phyloP scores from a whole-genome alignment of 169 alveolate species.

The Babesia bigemina region DNA sequence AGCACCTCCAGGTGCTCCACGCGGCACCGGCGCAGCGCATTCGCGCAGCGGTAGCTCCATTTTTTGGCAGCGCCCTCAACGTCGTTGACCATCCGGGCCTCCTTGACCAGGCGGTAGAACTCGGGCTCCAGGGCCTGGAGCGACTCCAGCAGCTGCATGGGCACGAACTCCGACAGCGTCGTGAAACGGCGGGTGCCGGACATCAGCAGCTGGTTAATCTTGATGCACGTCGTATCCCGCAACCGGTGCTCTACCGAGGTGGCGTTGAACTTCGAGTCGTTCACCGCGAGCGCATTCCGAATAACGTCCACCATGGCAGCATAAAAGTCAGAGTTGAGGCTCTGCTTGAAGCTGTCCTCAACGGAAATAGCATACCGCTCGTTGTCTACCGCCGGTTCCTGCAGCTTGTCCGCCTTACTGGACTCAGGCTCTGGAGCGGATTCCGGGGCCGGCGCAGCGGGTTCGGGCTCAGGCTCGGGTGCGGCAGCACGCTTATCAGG shows the following conservation, averaged over 20 bases:
- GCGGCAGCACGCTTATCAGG: not conserved
- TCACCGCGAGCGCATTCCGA: constrained; percentile 22
- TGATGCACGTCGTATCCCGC: constrained; percentile 55
- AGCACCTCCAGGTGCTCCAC: constrained; percentile 66
- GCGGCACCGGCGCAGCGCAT: constrained; percentile 46
- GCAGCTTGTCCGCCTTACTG: not conserved
- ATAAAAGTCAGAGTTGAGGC: constrained; percentile 35
- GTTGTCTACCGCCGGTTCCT: constrained; percentile 1
- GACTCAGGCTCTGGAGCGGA: not conserved
- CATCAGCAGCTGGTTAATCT: constrained; percentile 32
- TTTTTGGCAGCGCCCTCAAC: constrained; percentile 37
- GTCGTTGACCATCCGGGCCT: constrained; percentile 20
- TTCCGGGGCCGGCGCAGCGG: not conserved
- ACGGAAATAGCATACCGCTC: constrained; percentile 17
- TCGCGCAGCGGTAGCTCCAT: constrained; percentile 51
- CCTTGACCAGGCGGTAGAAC: constrained; percentile 63
- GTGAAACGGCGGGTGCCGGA: constrained; percentile 49
- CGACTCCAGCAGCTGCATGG: constrained; percentile 65
- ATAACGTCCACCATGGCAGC: constrained; percentile 49
- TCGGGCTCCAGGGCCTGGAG: constrained; percentile 70
- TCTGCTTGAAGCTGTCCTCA: constrained; percentile 23
- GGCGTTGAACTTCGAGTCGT: constrained; percentile 48
- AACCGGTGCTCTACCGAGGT: constrained; percentile 28
- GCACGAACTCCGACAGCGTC: constrained; percentile 51
- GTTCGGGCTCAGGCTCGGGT: not conserved